Base-by-base conservation (phyloP, 768 basidiomycete genomes). In the Rhodocollybia butyracea region DNA sequence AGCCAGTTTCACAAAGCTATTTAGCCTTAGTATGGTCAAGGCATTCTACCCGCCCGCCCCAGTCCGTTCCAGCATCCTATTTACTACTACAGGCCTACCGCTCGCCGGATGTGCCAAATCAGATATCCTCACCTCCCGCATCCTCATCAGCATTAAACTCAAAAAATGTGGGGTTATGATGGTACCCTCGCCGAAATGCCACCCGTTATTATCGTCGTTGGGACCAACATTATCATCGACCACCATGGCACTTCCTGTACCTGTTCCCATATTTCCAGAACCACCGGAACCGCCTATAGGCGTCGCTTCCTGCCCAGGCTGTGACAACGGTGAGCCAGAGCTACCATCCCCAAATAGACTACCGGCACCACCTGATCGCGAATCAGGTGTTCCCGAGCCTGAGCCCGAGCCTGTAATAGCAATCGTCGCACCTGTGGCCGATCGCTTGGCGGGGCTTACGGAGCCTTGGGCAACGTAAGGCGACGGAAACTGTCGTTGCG, bases 1-100 rank as follows among this genome's bases (percentile, higher is more conserved):
- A n/a, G n/a, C n/a, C n/a, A n/a, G n/a, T n/a, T n/a, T n/a, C n/a
- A n/a, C n/a, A n/a, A n/a, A n/a, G n/a, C n/a, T n/a, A n/a, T n/a
- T n/a, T n/a, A n/a, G n/a, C n/a, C n/a, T n/a, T n/a, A n/a, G n/a
- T n/a, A n/a, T n/a, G n/a, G n/a, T n/a, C n/a, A n/a, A n/a, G n/a
- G n/a, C n/a, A n/a, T n/a, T n/a, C n/a, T n/a, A n/a, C n/a, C n/a
- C n/a, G n/a, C n/a, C n/a, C n/a, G n/a, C n/a, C n/a, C 88, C 86
- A 3, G 85, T 77, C 66, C 88, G 76, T 66, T 89, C 89, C 62
- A 91, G 65, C 71, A 86, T 77, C 70, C 87, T 88, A 68, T 91
- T 89, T 5, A 89, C 76, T 1, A 77, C 80, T 24, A 79, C 70
- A 0, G 81, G 77, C 34, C 82, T 68, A 15, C 78, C 81, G 48